phyloP scores from a whole-genome alignment of 306 rosid species.

The Astragalus membranaceus region DNA sequence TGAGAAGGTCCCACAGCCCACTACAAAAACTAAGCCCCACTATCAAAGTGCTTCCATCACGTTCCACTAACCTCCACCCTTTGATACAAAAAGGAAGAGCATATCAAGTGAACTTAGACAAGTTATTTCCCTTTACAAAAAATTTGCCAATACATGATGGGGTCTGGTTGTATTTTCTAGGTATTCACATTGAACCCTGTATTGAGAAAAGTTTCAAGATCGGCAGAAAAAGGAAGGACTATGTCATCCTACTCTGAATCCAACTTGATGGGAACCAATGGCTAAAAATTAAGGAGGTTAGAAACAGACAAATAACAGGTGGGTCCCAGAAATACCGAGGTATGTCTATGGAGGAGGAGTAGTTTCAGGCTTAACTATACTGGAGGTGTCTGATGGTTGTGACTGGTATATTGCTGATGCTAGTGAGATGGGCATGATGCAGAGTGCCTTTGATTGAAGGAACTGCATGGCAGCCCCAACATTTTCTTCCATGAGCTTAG shows the following conservation, averaged over 20 bases:
- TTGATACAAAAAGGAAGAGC: constrained; percentile 47
- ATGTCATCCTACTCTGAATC: constrained; percentile 92
- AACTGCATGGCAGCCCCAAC: constrained; percentile 96
- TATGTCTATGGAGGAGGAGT: constrained; percentile 67
- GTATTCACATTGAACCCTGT: constrained; percentile 63
- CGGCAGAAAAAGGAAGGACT: constrained; percentile 39
- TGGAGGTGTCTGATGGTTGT: constrained; percentile 73
- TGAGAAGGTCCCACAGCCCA: constrained; percentile 84
- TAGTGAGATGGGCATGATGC: constrained; percentile 90
- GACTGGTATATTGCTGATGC: constrained; percentile 92
- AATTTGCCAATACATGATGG: constrained; percentile 49
- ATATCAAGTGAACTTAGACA: constrained; percentile 69
- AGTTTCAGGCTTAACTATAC: constrained; percentile 68
- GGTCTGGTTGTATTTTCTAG: constrained; percentile 41
- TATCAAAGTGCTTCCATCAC: constrained; percentile 59
- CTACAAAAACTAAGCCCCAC: constrained; percentile 51
- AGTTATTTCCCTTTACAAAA: constrained; percentile 49
- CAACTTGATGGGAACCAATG: constrained; percentile 48
- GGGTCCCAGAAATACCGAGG: constrained; percentile 45
- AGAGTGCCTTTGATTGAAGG: constrained; percentile 89
- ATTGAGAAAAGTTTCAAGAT: constrained; percentile 54
- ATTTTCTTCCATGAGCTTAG: constrained; percentile 94
- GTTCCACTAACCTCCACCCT: constrained; percentile 70
- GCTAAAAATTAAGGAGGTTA: constrained; percentile 38
- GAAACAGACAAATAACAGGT: constrained; percentile 31